Evolutionary conservation across 2,329 filamentous ascomycete species (phyloP), one percentile per base, ranked within the genome.

Genomic region (Chaetomiaceae sp.): DNA sequence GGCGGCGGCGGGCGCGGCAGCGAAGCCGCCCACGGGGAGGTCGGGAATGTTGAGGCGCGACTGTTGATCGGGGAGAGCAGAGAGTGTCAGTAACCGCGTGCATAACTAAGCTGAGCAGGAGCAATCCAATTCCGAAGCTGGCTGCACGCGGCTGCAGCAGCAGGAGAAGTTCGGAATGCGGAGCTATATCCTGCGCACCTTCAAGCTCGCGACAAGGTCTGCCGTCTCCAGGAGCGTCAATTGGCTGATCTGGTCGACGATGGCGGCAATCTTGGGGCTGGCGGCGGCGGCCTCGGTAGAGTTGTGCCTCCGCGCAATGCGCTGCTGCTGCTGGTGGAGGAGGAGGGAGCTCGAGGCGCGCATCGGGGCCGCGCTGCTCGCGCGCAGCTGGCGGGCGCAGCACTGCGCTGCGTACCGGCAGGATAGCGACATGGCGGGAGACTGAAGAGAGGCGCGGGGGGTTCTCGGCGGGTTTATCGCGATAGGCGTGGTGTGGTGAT

Each of bases 181-280:
- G n/a, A n/a, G n/a, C n/a, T n/a, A n/a, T n/a, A n/a, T 18, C 26
- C 26, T 42, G 15, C 56, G 43, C 71, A 97, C 93, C 86, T 98
- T 99, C 65, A 99, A 75, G 69, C 83, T 88, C 45, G 90, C 83
- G 45, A 99, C 93, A 50, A 99, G 76, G 66, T 97, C 93, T 48
- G 94, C 91, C 32, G 93, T 98, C 79, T 99, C 94, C 61, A 99
- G 74, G 49, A 99, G 78, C 36, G 90, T 98, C 79, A 99, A 84
- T 79, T 93, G 84, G 72, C 91, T 95, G 69, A 99, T 98, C 72
- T 98, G 90, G 68, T 98, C 90, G 63, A 99, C 93, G 63, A 99
- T 98, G 50, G 79, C 81, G 59, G 83, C 70, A 62, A 99, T 95
- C 79, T 98, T 98, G 54, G 93, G 89, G 71, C 87, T 95, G 52